Base-by-base conservation (phyloP, 768 basidiomycete genomes). In the Tricholoma sp. region DNA sequence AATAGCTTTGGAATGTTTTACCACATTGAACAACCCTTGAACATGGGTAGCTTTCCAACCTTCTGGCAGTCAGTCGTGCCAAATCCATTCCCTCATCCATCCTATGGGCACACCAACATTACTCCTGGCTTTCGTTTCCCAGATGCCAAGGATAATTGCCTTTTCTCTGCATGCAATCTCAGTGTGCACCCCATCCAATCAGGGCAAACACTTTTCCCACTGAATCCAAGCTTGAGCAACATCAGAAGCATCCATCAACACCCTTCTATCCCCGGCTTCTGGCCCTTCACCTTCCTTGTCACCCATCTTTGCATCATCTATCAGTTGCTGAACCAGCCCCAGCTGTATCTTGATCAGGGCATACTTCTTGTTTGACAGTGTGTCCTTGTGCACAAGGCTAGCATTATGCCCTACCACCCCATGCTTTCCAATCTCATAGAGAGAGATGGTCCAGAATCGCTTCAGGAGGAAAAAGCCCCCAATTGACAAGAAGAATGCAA, bases 121-220 rank as follows among this genome's bases (percentile, higher is more conserved):
- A 2, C 54, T 64, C 4, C 69, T 70, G 8, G 70, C 70, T n/a
- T 66, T 70, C 37, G 63, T 66, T 59, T 76, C 76, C 74, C 80
- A 83, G 5, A 87, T 73, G 0, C 82, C 83, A 12, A 86, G 71
- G 5, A 85, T 80, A 52, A 87, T 80, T 0, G 79, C 83, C 76
- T 86, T 83, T 69, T 88, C 86, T 16, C 84, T 85, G 3, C 84
- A 76, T 2, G 85, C 86, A 54, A 87, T 79, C 69, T 85, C 83
- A 2, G 78, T 75, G 58, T 83, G 83, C 4, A 83, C 39, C 4
- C 63, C 52, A 50, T 79, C 77, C n/a, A n/a, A n/a, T n/a, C 24
- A 86, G 64, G 0, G 72, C 70, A 2, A 79, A 31, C 72, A 64
- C 16, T 69, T 73, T 60, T 87, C 84, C 21, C 85, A 70, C 52